These are phyloP conservation scores for Westerdykella sp. DNA, from an alignment of 2,329 filamentous ascomycete species.

Conservation along the genomic window DNA sequence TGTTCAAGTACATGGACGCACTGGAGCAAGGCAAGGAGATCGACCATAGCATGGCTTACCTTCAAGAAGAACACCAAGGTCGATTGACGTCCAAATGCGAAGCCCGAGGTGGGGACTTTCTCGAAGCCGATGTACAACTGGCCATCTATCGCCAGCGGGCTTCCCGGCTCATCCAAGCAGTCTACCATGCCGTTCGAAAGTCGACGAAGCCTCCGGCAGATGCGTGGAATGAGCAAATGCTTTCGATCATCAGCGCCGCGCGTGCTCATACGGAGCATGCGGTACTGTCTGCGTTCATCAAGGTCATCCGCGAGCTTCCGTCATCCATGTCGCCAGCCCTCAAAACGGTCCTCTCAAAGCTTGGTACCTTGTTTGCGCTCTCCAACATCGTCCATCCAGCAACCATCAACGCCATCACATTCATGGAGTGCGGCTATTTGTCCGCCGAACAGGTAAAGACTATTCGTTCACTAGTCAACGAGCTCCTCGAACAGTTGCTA, in stretches of 20 bases:
- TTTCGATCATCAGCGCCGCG: conserved; percentile 19
- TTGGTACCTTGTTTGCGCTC: conserved; percentile 43
- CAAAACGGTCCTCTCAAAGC: conserved; percentile 9
- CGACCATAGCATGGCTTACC: conserved; percentile 4
- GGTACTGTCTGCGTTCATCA: conserved; percentile 17
- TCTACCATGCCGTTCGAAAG: conserved; percentile 3
- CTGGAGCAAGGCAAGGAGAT: conserved; percentile 6
- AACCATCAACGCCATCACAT: conserved; percentile 20
- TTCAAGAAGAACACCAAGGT: conserved; percentile 1
- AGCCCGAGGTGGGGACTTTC: conserved; percentile 12
- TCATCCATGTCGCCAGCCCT: conserved; percentile 11
- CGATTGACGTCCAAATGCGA: conserved; percentile 7
- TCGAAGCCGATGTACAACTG: conserved; percentile 12
- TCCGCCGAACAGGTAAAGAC: conserved; percentile 29
- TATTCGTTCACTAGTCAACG: conserved; percentile 37
- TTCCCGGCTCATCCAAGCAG: conserved; percentile 8
- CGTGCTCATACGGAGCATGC: conserved; percentile 23
- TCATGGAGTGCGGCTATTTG: conserved; percentile 18
- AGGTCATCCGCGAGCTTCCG: conserved; percentile 7
- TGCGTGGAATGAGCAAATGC: conserved; percentile 25
- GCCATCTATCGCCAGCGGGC: conserved; percentile 20
- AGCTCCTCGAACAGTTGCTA: conserved; percentile 41
- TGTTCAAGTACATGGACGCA: conserved; percentile 20
- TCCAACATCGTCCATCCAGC: conserved; percentile 35
- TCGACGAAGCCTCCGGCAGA: conserved; percentile 7